phyloP scores from a whole-genome alignment of 164 flowering plant genomes.

The Macadamia tetraphylla region DNA sequence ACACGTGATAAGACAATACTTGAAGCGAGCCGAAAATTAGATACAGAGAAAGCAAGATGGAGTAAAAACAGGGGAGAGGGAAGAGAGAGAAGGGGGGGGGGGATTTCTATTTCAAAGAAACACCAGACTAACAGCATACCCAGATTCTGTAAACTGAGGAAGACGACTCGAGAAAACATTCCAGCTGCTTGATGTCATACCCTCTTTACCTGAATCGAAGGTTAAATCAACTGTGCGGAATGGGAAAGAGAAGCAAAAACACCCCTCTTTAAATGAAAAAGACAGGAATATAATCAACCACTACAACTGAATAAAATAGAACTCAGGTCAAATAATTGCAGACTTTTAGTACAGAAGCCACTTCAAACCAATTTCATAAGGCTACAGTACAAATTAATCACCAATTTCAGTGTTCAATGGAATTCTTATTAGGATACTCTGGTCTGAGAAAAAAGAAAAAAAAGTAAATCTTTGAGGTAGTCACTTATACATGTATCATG shows the following conservation, averaged over 20 bases:
- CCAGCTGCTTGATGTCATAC: slow-evolving; percentile 38
- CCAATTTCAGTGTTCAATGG: neutral
- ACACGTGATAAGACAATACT: neutral
- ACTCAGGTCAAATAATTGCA: no score
- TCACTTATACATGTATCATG: slow-evolving; percentile 89
- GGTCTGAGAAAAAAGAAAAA: neutral
- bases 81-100: no score
- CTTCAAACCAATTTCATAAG: neutral
- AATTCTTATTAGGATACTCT: neutral
- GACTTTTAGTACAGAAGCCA: neutral
- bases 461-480: slow-evolving; percentile 13
- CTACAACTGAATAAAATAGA: no score
- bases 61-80: neutral
- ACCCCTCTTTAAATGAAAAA: no score
- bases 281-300: no score
- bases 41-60: neutral
- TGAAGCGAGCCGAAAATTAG: neutral
- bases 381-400: neutral
- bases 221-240: neutral
- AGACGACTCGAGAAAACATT: slow-evolving; percentile 52
- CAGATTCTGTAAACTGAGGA: slow-evolving; percentile 79
- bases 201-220: slow-evolving; percentile 42
- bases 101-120: neutral
- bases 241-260: neutral
- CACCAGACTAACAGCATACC: slow-evolving; percentile 38